Conservation (phyloP, 1,139 yeast genomes). For the Arxiozyma slooffiae region DNA sequence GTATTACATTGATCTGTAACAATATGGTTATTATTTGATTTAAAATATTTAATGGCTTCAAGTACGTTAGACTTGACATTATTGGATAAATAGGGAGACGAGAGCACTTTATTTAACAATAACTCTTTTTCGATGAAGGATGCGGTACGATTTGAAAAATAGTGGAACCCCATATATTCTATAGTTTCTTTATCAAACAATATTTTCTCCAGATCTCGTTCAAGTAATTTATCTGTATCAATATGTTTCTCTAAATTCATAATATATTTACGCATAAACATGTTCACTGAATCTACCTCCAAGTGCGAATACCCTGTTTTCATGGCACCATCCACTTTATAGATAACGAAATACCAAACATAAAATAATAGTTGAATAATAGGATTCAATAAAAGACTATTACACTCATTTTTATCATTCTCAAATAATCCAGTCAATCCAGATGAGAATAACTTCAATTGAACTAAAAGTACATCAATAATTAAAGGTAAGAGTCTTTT, state of each 20-base stretch:
- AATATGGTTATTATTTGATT: not conserved
- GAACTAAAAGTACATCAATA: constrained; percentile 15
- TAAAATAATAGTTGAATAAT: constrained; percentile 18
- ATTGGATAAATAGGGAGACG: constrained; percentile 8
- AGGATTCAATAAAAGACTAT: constrained; percentile 15
- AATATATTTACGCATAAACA: constrained; percentile 17
- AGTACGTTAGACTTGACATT: constrained; percentile 5
- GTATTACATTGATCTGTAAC: not conserved
- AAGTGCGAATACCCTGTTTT: not conserved
- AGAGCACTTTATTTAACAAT: constrained; percentile 11
- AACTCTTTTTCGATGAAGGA: constrained; percentile 12
- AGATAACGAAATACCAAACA: constrained; percentile 14
- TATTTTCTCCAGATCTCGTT: constrained; percentile 15
- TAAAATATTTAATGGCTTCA: constrained; percentile 6
- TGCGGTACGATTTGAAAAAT: constrained; percentile 11
- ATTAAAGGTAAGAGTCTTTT: constrained; percentile 11
- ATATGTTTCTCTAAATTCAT: constrained; percentile 11
- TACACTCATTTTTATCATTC: constrained; percentile 2
- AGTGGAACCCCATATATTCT: constrained; percentile 17
- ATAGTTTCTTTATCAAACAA: constrained; percentile 14
- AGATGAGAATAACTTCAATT: constrained; percentile 15
- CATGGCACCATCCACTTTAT: constrained; percentile 1
- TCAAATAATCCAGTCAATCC: constrained; percentile 7
- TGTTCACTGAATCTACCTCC: constrained; percentile 9
- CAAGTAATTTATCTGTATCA: constrained; percentile 14